Base-by-base conservation (phyloP, 495 filamentous ascomycete genomes). In the Hypoxylon crocopeplum region DNA sequence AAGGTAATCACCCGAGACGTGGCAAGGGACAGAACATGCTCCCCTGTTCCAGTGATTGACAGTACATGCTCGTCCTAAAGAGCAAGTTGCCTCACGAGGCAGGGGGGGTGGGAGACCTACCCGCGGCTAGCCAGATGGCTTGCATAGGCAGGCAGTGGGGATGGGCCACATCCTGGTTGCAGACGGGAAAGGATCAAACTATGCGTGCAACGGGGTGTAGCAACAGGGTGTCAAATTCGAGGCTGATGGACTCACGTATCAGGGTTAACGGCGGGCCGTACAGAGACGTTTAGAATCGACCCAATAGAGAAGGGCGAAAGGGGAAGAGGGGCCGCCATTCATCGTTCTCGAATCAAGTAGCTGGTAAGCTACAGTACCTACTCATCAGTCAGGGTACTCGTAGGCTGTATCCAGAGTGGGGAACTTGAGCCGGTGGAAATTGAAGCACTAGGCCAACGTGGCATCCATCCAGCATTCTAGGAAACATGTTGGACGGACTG, bases 21-120 rank as follows among this genome's bases (percentile, higher is more conserved):
- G 64, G 62, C 64, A 62, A 70, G 67, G 67, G 48, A 68, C 65
- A 58, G 54, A 68, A 66, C 65, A 66, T 66, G 54, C 22, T 66
- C 57, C 66, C 61, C 57, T 64, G 68, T 68, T 70, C 68, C 68
- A 70, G 68, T 70, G 68, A 70, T 70, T 67, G 61, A 60, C 61
- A 53, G 21, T 59, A 63, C 66, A 70, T 70, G 68, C 68, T 64
- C 59, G 68, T 70, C 45, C 58, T 59, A 62, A 68, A 66, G 34
- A 51, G 65, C 41, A 66, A 56, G 64, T 70, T 57, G 68, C 68
- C 68, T 62, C 60, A 70, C 53, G 44, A 53, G 56, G 54, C 48
- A 42, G 40, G 36, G 47, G 53, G 45, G 21, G 38, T 40, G 32
- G 25, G 55, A 64, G 61, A 61, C 53, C 64, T 66, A 66, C 58